Evolutionary conservation across 2,329 filamentous ascomycete genomes (phyloP).

Genomic region (Blastomyces parvus): DNA sequence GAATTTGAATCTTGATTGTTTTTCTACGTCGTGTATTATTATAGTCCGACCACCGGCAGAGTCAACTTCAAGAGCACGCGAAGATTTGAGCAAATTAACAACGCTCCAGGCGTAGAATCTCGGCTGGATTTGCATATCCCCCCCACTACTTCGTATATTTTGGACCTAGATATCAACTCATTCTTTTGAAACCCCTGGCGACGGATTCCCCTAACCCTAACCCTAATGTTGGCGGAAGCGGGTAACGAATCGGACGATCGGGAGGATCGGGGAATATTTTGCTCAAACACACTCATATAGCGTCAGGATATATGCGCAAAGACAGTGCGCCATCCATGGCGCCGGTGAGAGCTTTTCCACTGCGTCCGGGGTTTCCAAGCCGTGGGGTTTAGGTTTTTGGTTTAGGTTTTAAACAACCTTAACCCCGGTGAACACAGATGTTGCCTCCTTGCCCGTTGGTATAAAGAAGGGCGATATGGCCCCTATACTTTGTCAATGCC

Average conservation of each 20-base stretch:
- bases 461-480: neutral
- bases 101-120: neutral
- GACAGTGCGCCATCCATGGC: neutral
- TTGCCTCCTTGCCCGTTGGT: neutral
- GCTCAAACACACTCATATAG: neutral
- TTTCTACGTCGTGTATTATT: no score
- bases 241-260: no score
- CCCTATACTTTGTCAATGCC: neutral
- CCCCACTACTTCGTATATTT: no score
- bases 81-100: conserved; percentile 1
- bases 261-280: neutral
- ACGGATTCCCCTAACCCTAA: no score
- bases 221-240: neutral
- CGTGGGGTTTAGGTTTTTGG: no score
- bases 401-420: no score
- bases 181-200: neutral
- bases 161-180: no score
- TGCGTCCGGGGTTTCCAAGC: no score
- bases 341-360: neutral
- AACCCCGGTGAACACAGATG: neutral
- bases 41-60: no score
- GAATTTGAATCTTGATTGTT: neutral
- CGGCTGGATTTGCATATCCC: no score
- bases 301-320: neutral
- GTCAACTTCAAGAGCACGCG: neutral